Evolutionary conservation across 1,284 basidiomycete species (phyloP), one percentile per base, ranked within the genome.

Genomic region (Apiotrichum siamense): DNA sequence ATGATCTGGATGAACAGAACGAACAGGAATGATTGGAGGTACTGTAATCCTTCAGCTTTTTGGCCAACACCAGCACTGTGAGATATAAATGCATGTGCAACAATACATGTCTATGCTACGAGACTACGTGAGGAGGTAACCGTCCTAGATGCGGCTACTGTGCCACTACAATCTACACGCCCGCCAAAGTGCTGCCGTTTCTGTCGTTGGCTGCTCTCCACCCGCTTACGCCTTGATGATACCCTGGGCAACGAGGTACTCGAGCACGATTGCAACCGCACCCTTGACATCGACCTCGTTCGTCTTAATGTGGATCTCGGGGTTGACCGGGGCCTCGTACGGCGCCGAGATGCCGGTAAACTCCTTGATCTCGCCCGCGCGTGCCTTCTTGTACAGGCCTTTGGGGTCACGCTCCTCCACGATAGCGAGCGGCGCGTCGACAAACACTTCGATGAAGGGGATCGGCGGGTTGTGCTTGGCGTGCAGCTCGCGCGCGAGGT

Each of bases 401-500:
- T 99, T 99, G 6, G 96, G 96, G 74, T 99, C 94, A 45, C 96
- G 83, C 69, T 82, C 77, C 76, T 98, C 96, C 32, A 89, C 91
- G 37, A 96, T 84, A 43, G 79, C 74, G 36, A 99, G 80, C 12
- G 92, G 90, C 1, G 92, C 93, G 73, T 98, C 94, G 47, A 97
- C 80, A 68, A 85, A 99, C 25, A 98, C 92, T 74, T 97, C 94
- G 61, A 99, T 74, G 73, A 99, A 98, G 33, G 84, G 83, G 39
- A 97, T 72, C 26, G 65, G 58, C 17, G 72, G 63, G 29, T 63
- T 70, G 52, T 80, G 76, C 23, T 82, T 77, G 55, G 82, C 78
- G 75, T 99, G 94, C 36, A 98, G 79, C 59, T 85, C 78, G 47
- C 96, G 83, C 24, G 89, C 96, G 53, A 87, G 73, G 18, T 83